phyloP scores from a whole-genome alignment of 768 basidiomycete species.

The Collybia sp. region DNA sequence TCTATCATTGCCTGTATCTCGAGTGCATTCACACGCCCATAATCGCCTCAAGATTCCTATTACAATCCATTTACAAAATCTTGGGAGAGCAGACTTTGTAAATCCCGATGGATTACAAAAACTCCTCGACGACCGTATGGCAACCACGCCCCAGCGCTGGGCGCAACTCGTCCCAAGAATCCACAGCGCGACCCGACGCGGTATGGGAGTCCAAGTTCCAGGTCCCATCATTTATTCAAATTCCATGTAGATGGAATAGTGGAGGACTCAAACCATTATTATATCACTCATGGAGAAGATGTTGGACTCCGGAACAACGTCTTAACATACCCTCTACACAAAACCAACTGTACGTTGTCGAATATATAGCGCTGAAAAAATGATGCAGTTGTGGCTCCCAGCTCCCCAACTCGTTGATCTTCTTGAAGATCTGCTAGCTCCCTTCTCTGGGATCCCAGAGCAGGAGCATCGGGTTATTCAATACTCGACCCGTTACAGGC shows the following conservation, averaged over 20 bases:
- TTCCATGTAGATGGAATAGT: not conserved
- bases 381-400: not conserved
- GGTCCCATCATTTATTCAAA: too few relatives aligned
- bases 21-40: slow-evolving; percentile 49
- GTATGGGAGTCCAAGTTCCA: slow-evolving; percentile 22
- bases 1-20: slow-evolving; percentile 59
- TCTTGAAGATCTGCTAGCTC: slow-evolving; percentile 32
- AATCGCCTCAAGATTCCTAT: slow-evolving; percentile 44
- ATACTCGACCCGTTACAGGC: slow-evolving; percentile 77
- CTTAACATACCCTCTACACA: slow-evolving; percentile 23
- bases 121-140: slow-evolving; percentile 17
- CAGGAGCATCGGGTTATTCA: slow-evolving; percentile 52
- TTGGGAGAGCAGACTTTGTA: slow-evolving; percentile 6
- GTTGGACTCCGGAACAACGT: slow-evolving; percentile 18
- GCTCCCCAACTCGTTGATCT: slow-evolving; percentile 20
- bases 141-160: slow-evolving; percentile 28
- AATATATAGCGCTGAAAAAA: too few relatives aligned
- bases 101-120: slow-evolving; percentile 12
- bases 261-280: slow-evolving; percentile 3
- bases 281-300: slow-evolving; percentile 12
- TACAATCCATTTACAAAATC: slow-evolving; percentile 30
- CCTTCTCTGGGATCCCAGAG: slow-evolving; percentile 36
- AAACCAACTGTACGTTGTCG: slow-evolving; percentile 12
- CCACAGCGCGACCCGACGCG: slow-evolving; percentile 15
- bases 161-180: slow-evolving; percentile 37